Percentiles rank a stretch among this genome's conserved stretches.
phyloP scores from a whole-genome alignment of 1,284 basidiomycete species.

The Ustilago loliicola region DNA sequence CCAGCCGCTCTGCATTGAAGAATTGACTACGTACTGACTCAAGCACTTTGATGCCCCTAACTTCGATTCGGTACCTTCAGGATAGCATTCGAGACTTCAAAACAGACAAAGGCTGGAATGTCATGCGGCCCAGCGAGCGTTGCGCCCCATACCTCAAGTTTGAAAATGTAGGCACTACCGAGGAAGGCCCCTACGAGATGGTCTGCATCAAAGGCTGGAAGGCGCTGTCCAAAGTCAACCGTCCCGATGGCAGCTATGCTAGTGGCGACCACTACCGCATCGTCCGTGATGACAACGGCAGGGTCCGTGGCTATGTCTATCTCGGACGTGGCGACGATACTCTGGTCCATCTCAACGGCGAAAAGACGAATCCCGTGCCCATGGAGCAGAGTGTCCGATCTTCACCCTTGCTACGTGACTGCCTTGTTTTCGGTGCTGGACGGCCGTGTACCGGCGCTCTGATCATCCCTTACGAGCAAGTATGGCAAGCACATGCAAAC shows the following conservation, averaged over 20 bases:
- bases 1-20: too few species aligned
- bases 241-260: slow-evolving; percentile 76
- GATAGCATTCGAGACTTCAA: slow-evolving; percentile 74
- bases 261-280: slow-evolving; percentile 76
- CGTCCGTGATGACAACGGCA: slow-evolving; percentile 71
- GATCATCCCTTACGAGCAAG: slow-evolving; percentile 75
- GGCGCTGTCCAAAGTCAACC: slow-evolving; percentile 74
- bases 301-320: slow-evolving; percentile 74
- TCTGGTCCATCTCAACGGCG: slow-evolving; percentile 71
- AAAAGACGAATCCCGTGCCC: slow-evolving; percentile 59
- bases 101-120: slow-evolving; percentile 77
- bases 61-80: not conserved
- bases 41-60: too few species aligned
- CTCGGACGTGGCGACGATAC: slow-evolving; percentile 78
- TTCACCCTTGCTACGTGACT: slow-evolving; percentile 72
- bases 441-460: slow-evolving; percentile 75
- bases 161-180: slow-evolving; percentile 33
- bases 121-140: slow-evolving; percentile 71
- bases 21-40: too few species aligned
- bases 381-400: slow-evolving; percentile 53
- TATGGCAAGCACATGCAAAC: slow-evolving; percentile 63
- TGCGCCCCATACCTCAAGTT: slow-evolving; percentile 33
- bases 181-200: slow-evolving; percentile 73
- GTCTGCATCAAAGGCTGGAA: slow-evolving; percentile 76
- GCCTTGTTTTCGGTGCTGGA: slow-evolving; percentile 76